Conservation (phyloP, 805 yeast species). For the Debaryomyces castellii region DNA sequence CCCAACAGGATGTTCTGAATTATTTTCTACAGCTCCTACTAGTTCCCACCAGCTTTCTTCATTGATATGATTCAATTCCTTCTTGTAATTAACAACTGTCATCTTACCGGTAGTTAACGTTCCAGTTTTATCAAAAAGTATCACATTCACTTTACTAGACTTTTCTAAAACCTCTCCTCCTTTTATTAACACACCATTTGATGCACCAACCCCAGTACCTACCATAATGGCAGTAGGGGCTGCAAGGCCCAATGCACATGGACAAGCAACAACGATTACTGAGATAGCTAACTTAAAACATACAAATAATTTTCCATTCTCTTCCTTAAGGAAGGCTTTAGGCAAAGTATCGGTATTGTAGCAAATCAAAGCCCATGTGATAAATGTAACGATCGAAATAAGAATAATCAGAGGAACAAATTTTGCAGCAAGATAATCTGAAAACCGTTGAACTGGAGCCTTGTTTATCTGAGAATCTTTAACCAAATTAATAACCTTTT, state of each 20-base stretch:
- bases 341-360: slow-evolving; percentile 37
- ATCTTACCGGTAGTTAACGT: slow-evolving; percentile 87
- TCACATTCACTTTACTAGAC: slow-evolving; percentile 60
- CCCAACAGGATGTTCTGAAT: slow-evolving; percentile 89
- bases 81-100: slow-evolving; percentile 36
- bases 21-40: slow-evolving; percentile 58
- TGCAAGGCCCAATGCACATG: slow-evolving; percentile 95
- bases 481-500: slow-evolving; percentile 83
- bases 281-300: slow-evolving; percentile 82
- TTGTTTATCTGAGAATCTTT: slow-evolving; percentile 84
- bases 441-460: slow-evolving; percentile 89
- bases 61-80: slow-evolving; percentile 11
- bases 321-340: slow-evolving; percentile 41
- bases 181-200: slow-evolving; percentile 83
- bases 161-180: slow-evolving; percentile 88
- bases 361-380: slow-evolving; percentile 38
- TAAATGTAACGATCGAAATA: slow-evolving; percentile 64
- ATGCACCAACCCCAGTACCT: slow-evolving; percentile 95
- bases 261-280: slow-evolving; percentile 97
- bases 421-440: slow-evolving; percentile 79
- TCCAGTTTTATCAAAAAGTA: slow-evolving; percentile 94
- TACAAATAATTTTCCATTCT: slow-evolving; percentile 59
- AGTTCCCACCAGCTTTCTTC: slow-evolving; percentile 49
- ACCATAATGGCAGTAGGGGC: slow-evolving; percentile 99
- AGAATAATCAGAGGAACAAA: slow-evolving; percentile 77